Base-by-base conservation (phyloP, 1,284 basidiomycete genomes). In the Trametes versicolor region DNA sequence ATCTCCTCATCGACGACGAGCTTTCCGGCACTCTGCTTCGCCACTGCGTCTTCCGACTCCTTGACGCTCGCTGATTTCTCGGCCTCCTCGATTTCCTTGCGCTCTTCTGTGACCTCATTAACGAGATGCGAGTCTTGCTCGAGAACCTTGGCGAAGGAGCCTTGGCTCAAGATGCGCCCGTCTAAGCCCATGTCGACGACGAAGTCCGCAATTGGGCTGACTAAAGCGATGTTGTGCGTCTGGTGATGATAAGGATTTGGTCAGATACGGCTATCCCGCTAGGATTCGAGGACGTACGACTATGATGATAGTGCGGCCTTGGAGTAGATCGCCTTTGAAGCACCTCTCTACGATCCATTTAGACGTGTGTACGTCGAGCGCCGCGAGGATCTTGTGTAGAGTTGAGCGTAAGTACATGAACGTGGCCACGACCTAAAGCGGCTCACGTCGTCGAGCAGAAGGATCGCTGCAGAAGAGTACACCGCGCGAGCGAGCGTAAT, bases 311-410 rank as follows among this genome's bases (percentile, higher is more conserved):
- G 93, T 95, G 50, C 93, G 83, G 4, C 85, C 88, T 49, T 82
- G 79, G 45, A 95, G 78, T 6, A 95, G 79, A 66, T 91, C 87
- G 5, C 92, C 90, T 48, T 79, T 77, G 76, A 95, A 86, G 69
- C 92, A 90, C 57, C 92, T 86, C 21, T 93, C 87, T 13, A 94
- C 86, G 64, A 95, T 89, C 86, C 87, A 93, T 67, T 87, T 86
- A 0, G 91, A 83, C 0, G 92, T 95, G 67, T 91, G 85, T 5
- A 88, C 84, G 71, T 87, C 85, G 2, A 87, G 76, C 13, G 85
- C 86, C 5, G 85, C 85, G 9, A 87, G 74, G 4, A 87, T 75
- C 75, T 79, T 53, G 21, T 2, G 21, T 9, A 8, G 1, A 23
- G 8, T 19, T 17, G 25, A 25, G 34, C 25, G 36, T 36, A 45